A percentile compares a stretch with the other conserved stretches of the same genome.
These are phyloP conservation scores for Ophiostoma triangulosporum DNA, from an alignment of 2,329 filamentous ascomycete genomes.

Conservation along the genomic window DNA sequence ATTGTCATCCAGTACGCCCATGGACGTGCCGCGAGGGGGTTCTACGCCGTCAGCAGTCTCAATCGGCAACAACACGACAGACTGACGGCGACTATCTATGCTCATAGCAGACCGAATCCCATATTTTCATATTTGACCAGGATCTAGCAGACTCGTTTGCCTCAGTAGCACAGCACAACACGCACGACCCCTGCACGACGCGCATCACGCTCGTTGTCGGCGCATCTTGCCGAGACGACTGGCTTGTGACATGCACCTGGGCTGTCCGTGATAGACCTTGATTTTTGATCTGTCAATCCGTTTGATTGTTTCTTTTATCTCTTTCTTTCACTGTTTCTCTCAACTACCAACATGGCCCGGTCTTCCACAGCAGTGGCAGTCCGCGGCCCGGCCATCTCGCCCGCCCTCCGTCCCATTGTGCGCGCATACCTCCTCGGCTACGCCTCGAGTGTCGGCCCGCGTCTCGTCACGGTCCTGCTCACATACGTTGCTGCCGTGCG, in stretches of 20 bases:
- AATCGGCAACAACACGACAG: too few species aligned
- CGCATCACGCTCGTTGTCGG: not conserved
- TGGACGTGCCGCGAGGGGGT: too few species aligned
- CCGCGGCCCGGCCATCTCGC: conserved; percentile 27
- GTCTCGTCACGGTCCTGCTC: conserved; percentile 40
- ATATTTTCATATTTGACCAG: too few species aligned
- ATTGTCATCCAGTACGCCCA: too few species aligned
- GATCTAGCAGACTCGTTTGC: too few species aligned
- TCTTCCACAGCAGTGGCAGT: not conserved
- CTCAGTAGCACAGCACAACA: not conserved
- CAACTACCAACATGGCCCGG: not conserved
- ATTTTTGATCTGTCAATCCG: too few species aligned
- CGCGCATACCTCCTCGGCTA: conserved; percentile 49
- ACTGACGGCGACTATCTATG: too few species aligned
- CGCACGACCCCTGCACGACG: not conserved
- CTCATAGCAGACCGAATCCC: too few species aligned
- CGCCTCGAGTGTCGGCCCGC: conserved; percentile 42
- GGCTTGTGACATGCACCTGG: not conserved
- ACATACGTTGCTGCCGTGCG: conserved; percentile 31
- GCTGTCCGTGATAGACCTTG: not conserved
- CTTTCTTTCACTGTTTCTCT: not conserved
- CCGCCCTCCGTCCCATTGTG: conserved; percentile 39
- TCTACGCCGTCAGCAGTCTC: too few species aligned
- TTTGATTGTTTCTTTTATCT: not conserved
- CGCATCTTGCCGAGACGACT: not conserved